Base-by-base conservation (phyloP, 2,329 filamentous ascomycete species). In the Leptoxyphium fumago region DNA sequence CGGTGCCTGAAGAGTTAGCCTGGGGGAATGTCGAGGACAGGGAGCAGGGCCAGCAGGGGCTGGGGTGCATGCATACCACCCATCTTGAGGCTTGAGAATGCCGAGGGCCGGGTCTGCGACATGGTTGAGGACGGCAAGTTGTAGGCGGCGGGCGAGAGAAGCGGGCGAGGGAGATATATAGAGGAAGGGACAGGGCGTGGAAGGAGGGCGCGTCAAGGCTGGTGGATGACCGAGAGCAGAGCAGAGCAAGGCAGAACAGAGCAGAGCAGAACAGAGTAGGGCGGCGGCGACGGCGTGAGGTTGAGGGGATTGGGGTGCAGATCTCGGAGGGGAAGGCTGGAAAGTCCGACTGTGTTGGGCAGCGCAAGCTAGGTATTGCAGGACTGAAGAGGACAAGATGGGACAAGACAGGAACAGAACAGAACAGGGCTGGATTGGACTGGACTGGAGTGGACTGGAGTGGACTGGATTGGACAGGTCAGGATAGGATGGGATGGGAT, bases 101-200 rank as follows among this genome's bases (percentile, higher is more conserved):
- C 82, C 74, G 85, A 83, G 66, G 88, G 84, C 73, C 88, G 78
- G 72, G 82, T 91, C 69, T 87, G 82, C 74, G 85, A 87, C 87
- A 94, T 94, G 65, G 64, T 64, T 62, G 38, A 17, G 38, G 13
- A 18, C 11, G 38, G 13, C 17, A 14, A 21, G 21, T 28, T 14
- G 18, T 13, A 21, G 21, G 38, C 13, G 13, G 11, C 38, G 5
- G 13, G 38, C 18, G 38, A n/a, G 34, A 17, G 13, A 38, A 17
- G 13, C 13, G 8, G 34, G 13, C 34, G 17, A 38, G 34, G 4
- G 34, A n/a, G 34, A 17, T n/a, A n/a, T n/a, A 38, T 38, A 38
- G 3, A 6, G 34, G 13, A 17, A n/a, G 17, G 8, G 34, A 17
- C 34, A 38, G 6, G 38, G 21, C 18, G 38, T 40, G 14, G 38